phyloP scores from a whole-genome alignment of 768 basidiomycete genomes.

The Russula sp. region DNA sequence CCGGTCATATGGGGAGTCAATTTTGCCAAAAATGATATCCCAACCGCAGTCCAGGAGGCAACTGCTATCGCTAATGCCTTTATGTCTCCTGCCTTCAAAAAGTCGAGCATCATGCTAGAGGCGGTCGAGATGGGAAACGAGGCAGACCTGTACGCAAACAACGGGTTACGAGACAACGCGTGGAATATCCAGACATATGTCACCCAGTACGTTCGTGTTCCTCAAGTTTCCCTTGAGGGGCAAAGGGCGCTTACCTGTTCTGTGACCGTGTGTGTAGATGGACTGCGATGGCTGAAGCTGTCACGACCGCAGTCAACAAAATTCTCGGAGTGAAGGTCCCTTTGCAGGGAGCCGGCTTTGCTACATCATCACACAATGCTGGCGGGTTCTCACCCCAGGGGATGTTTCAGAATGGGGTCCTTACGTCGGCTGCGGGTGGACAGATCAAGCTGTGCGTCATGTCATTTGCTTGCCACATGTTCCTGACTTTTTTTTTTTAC shows the following conservation, averaged over 20 bases:
- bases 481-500: neutral
- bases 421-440: conserved; percentile 38
- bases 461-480: conserved; percentile 4
- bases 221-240: no score
- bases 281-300: conserved; percentile 45
- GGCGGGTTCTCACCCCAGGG: conserved; percentile 50
- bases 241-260: neutral
- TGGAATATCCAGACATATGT: conserved; percentile 45
- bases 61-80: conserved; percentile 47
- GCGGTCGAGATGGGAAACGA: conserved; percentile 62
- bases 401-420: conserved; percentile 42
- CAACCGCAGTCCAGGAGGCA: conserved; percentile 42
- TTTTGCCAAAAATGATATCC: conserved; percentile 38
- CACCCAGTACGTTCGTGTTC: conserved; percentile 37
- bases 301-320: conserved; percentile 36
- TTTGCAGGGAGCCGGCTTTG: conserved; percentile 47
- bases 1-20: conserved; percentile 65
- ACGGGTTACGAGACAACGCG: conserved; percentile 36
- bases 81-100: conserved; percentile 33
- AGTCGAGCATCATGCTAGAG: conserved; percentile 44
- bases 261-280: conserved; percentile 37
- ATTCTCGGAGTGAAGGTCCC: conserved; percentile 36
- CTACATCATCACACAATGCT: conserved; percentile 42
- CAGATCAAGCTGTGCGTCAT: conserved; percentile 43
- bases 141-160: conserved; percentile 47